A percentile compares a stretch with the other conserved stretches of the same genome.
Evolutionary conservation across 768 basidiomycete genomes (phyloP).

Genomic region (Leccinum fibrillosum): DNA sequence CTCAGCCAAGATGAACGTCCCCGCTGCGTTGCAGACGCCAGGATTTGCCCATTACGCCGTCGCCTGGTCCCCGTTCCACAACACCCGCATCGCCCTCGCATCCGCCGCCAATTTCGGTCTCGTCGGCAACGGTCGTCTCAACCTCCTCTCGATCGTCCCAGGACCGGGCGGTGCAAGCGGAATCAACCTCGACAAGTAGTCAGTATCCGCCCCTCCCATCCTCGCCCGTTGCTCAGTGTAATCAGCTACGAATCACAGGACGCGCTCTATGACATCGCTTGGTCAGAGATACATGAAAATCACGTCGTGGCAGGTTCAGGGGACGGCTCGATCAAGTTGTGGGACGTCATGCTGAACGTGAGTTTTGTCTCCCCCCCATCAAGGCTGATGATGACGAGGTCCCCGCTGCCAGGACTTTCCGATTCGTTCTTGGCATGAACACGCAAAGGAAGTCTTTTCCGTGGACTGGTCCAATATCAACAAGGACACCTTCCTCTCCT

Average conservation of each 20-base stretch:
- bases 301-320: slow-evolving; percentile 88
- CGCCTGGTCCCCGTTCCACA: slow-evolving; percentile 86
- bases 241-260: slow-evolving; percentile 86
- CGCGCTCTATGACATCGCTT: slow-evolving; percentile 85
- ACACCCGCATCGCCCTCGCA: slow-evolving; percentile 68
- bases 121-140: slow-evolving; percentile 91
- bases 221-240: slow-evolving; percentile 6
- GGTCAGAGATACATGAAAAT: slow-evolving; percentile 95
- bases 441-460: slow-evolving; percentile 87
- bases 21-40: slow-evolving; percentile 63
- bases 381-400: slow-evolving; percentile 30
- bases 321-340: slow-evolving; percentile 85
- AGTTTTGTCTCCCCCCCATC: slow-evolving; percentile 10
- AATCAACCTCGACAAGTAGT: slow-evolving; percentile 67
- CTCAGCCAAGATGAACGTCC: slow-evolving; percentile 36
- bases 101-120: slow-evolving; percentile 92
- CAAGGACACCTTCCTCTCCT: slow-evolving; percentile 82
- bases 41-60: slow-evolving; percentile 82
- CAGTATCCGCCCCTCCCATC: slow-evolving; percentile 31
- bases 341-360: slow-evolving; percentile 88
- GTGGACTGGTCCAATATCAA: slow-evolving; percentile 95
- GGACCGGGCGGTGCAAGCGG: slow-evolving; percentile 42
- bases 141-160: slow-evolving; percentile 53
- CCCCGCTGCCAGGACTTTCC: slow-evolving; percentile 66
- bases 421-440: slow-evolving; percentile 91